A percentile compares a stretch with the other conserved stretches of the same genome.
These are phyloP conservation scores for Cyclanthera cordifolia DNA, from an alignment of 306 rosid species.

Conservation along the genomic window DNA sequence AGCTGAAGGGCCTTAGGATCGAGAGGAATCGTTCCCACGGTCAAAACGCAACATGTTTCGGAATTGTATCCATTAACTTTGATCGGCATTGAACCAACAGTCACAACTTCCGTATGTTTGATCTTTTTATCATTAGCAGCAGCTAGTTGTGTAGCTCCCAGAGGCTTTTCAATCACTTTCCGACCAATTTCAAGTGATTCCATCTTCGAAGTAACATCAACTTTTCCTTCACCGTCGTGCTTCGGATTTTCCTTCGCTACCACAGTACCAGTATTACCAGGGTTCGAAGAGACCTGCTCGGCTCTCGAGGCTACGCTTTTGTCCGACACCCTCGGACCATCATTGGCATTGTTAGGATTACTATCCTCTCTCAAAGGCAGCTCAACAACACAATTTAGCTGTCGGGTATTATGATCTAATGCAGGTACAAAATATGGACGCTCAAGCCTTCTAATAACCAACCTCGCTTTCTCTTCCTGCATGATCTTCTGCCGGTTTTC, in stretches of 20 bases:
- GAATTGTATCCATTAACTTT: slow-evolving; percentile 45
- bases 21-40: slow-evolving; percentile 66
- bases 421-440: slow-evolving; percentile 34
- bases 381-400: slow-evolving; percentile 37
- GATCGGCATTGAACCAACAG: slow-evolving; percentile 63
- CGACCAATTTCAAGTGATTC: slow-evolving; percentile 52
- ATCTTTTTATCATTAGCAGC: slow-evolving; percentile 17
- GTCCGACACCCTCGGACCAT: slow-evolving; percentile 22
- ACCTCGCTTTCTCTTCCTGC: slow-evolving; percentile 77
- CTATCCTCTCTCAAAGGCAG: slow-evolving; percentile 24
- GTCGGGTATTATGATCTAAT: slow-evolving; percentile 39
- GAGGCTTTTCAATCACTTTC: slow-evolving; percentile 30
- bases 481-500: slow-evolving; percentile 86
- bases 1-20: slow-evolving; percentile 44
- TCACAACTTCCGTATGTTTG: slow-evolving; percentile 34
- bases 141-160: neutral
- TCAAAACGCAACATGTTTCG: slow-evolving; percentile 36
- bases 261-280: slow-evolving; percentile 19
- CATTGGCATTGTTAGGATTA: slow-evolving; percentile 20
- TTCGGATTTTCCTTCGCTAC: slow-evolving; percentile 23
- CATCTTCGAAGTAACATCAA: slow-evolving; percentile 34
- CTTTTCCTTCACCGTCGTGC: slow-evolving; percentile 18
- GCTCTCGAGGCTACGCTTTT: slow-evolving; percentile 22
- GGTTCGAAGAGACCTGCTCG: slow-evolving; percentile 23
- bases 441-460: slow-evolving; percentile 31